Evolutionary conservation across 1,284 basidiomycete genomes (phyloP), one percentile per base, ranked within the genome.

Genomic region (Porogramme epimiltina): DNA sequence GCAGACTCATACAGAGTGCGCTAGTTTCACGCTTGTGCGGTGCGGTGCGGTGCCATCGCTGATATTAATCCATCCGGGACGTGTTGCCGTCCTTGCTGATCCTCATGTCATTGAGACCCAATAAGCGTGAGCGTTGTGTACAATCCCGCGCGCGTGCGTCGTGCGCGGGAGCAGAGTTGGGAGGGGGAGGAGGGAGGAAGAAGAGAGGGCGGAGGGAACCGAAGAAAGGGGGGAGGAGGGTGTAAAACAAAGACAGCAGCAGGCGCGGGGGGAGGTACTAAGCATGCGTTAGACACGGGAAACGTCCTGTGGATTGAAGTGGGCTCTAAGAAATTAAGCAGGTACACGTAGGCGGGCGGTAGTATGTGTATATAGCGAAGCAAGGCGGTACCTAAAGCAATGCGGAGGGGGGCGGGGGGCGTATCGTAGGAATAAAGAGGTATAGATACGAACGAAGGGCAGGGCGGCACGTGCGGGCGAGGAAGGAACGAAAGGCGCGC

Each of bases 371-470:
- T 16, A 16, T n/a, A 37, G 9, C 28, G 28, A 31, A 16, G 34
- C 9, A 37, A n/a, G 33, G 20, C 41, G 23, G 40, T 37, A 42
- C 47, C 40, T 18, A 39, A 41, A 54, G 16, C 34, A 37, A 39
- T 39, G 33, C 45, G 47, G 25, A 28, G 46, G 22, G 36, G 28
- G 38, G 50, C 16, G 40, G 41, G 22, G 31, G 51, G 55, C 52
- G 57, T 61, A 52, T 54, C 55, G 55, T 54, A 56, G 45, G 46
- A 65, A 62, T 62, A 64, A 65, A 61, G 51, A 63, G 50, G 48
- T 54, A 63, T 64, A 64, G 54, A 62, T 63, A 64, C 48, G 54
- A 59, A 58, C 39, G 52, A 54, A 55, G 38, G 50, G 48, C 42
- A 43, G 45, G 50, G 49, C 20, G n/a, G 22, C 4, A 20, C 11